Evolutionary conservation across 2,329 filamentous ascomycete genomes (phyloP), one percentile per base, ranked within the genome.

Genomic region (Rutstroemia sp.): DNA sequence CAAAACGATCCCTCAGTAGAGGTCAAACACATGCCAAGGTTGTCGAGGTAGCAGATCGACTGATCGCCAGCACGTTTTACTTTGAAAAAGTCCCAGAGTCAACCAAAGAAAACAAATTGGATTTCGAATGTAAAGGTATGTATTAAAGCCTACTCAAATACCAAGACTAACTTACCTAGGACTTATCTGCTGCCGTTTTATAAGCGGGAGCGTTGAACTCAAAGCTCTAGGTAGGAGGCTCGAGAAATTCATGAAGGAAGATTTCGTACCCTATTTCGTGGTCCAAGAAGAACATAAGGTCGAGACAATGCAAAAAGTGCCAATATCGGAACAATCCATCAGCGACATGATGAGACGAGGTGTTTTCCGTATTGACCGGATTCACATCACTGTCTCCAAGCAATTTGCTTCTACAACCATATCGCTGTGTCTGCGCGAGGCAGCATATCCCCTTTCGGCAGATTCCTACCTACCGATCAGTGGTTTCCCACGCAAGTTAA

Each of bases 31-130:
- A 7, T n/a, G 5, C 25, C 27, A 7, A 16, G 19, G 54, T 60
- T 17, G 17, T 39, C 17, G 47, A 49, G 5, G 48, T 61, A 12
- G 61, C 61, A 3, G 41, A 62, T 56, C 21, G 61, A 25, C 52
- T 63, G 30, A 42, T 62, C 19, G 57, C 60, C 1, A 62, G 48
- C 23, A 49, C 47, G 10, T 63, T 63, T 39, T 63, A 56, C 47
- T 62, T 63, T 47, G 60, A 61, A 25, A 60, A 59, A 39, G 48
- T 30, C 4, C 50, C 50, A 34, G 44, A 27, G 5, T 53, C 44
- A 4, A 52, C 50, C 2, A 42, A 21, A 17, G 49, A 57, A 45
- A 48, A 14, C 6, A 45, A 54, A 8, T 42, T 14, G n/a, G 30
- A 23, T 4, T 54, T 42, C 19, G 25, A 54, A 38, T 54, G 51